phyloP scores from a whole-genome alignment of 2,329 filamentous ascomycete species.

The Ophiostoma ips region DNA sequence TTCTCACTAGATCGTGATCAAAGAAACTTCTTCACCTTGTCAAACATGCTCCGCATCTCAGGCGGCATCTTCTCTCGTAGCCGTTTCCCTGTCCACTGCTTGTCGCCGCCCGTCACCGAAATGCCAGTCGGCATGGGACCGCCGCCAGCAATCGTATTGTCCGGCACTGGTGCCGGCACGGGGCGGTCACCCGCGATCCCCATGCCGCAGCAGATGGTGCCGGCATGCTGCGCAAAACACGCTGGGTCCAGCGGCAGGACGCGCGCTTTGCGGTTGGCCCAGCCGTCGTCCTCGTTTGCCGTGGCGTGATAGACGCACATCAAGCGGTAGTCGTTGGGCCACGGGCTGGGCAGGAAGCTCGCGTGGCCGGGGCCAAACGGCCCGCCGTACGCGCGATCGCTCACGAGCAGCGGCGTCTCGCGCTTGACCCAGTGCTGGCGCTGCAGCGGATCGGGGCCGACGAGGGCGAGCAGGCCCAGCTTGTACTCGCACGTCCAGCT shows the following conservation, averaged over 20 bases:
- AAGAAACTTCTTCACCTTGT: neutral
- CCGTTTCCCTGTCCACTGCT: neutral
- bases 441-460: neutral
- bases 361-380: neutral
- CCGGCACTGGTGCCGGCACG: neutral
- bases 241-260: neutral
- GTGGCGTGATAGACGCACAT: constrained; percentile 1
- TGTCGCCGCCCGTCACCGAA: neutral
- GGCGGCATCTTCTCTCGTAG: neutral
- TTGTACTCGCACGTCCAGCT: constrained; percentile 1
- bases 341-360: neutral
- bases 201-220: neutral
- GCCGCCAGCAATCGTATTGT: neutral
- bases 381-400: neutral
- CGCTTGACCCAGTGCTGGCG: neutral
- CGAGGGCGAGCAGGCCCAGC: neutral
- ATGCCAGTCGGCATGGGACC: neutral
- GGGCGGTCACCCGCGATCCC: neutral
- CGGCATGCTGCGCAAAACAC: neutral
- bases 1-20: too few relatives aligned
- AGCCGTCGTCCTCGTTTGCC: neutral
- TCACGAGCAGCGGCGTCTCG: neutral
- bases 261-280: neutral
- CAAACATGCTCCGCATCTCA: neutral
- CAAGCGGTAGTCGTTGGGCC: neutral